A percentile compares a stretch with the other conserved stretches of the same genome.
Evolutionary conservation across 139 green algal genomes (phyloP).

Genomic region (Zygnema cylindricum): DNA sequence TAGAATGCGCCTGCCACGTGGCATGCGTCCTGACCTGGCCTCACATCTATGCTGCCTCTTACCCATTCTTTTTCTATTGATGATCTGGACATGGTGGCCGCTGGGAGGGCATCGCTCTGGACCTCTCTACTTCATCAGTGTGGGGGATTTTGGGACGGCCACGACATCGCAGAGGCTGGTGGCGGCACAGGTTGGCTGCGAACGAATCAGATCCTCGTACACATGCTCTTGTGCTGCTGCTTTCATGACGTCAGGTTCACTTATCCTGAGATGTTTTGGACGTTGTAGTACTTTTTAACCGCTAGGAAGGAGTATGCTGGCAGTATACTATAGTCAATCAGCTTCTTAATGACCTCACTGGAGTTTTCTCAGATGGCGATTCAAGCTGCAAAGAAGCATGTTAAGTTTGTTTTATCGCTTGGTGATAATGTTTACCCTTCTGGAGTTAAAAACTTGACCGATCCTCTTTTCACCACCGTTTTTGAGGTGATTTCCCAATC

Average conservation of each 20-base stretch:
- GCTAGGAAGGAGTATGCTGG: too few relatives aligned
- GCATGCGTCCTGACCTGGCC: not conserved
- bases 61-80: not conserved
- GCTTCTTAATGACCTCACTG: not conserved
- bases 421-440: slow-evolving; percentile 52
- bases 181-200: not conserved
- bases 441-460: slow-evolving; percentile 19
- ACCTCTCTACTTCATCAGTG: slow-evolving; percentile 24
- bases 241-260: too few relatives aligned
- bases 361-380: slow-evolving; percentile 22
- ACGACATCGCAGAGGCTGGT: slow-evolving; percentile 20
- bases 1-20: not conserved
- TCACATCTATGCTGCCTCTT: not conserved
- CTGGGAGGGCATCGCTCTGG: not conserved
- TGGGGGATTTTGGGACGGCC: slow-evolving; percentile 23
- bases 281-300: too few relatives aligned
- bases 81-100: not conserved
- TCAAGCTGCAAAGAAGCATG: not conserved
- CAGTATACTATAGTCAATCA: slow-evolving; percentile 26
- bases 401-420: slow-evolving; percentile 47
- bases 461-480: slow-evolving; percentile 23
- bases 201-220: too few relatives aligned
- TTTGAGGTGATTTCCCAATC: too few relatives aligned
- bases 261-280: too few relatives aligned
- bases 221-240: too few relatives aligned